Percentiles rank a stretch among this genome's conserved stretches.
These are phyloP conservation scores for Periconia sp. DNA, from an alignment of 2,329 filamentous ascomycete genomes.

Conservation along the genomic window DNA sequence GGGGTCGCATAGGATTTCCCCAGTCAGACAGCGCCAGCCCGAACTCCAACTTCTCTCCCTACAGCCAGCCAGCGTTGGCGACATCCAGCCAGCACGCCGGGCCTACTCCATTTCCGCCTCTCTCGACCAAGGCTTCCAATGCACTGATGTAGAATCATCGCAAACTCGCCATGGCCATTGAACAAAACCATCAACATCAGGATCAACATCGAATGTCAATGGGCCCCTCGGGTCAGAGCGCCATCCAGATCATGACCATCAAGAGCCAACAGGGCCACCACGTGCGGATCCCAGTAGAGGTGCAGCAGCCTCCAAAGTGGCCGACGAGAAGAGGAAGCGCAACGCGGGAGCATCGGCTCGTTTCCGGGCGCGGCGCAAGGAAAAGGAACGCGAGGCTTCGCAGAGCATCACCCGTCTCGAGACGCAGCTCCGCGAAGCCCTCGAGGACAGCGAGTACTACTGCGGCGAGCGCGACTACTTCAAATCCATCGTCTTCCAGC, in stretches of 20 bases:
- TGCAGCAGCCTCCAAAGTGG: slow-evolving; percentile 80
- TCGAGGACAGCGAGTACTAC: slow-evolving; percentile 72
- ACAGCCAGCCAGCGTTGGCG: slow-evolving; percentile 35
- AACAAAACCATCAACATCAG: slow-evolving; percentile 11
- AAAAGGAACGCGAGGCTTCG: slow-evolving; percentile 74
- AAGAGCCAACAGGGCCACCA: slow-evolving; percentile 53
- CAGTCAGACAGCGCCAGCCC: slow-evolving; percentile 48
- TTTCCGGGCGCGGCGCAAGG: slow-evolving; percentile 79
- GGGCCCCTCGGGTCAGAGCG: slow-evolving; percentile 49
- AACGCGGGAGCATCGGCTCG: slow-evolving; percentile 85
- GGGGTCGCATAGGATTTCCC: slow-evolving; percentile 41
- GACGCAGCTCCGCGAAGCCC: slow-evolving; percentile 66
- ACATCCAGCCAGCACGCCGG: slow-evolving; percentile 41
- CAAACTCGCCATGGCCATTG: slow-evolving; percentile 34
- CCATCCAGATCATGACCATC: slow-evolving; percentile 57
- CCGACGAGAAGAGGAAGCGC: slow-evolving; percentile 81
- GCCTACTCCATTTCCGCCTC: slow-evolving; percentile 25
- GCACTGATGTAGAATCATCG: slow-evolving; percentile 34
- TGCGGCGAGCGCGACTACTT: slow-evolving; percentile 71
- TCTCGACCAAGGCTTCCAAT: slow-evolving; percentile 12
- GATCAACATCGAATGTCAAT: slow-evolving; percentile 50
- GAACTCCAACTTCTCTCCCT: slow-evolving; percentile 49
- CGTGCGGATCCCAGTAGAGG: slow-evolving; percentile 70
- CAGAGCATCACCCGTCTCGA: slow-evolving; percentile 70
- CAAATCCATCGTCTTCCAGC: slow-evolving; percentile 57